These are phyloP conservation scores for Chaetoceros muelleri DNA, from an alignment of 108 stramenopile species.

Conservation along the genomic window DNA sequence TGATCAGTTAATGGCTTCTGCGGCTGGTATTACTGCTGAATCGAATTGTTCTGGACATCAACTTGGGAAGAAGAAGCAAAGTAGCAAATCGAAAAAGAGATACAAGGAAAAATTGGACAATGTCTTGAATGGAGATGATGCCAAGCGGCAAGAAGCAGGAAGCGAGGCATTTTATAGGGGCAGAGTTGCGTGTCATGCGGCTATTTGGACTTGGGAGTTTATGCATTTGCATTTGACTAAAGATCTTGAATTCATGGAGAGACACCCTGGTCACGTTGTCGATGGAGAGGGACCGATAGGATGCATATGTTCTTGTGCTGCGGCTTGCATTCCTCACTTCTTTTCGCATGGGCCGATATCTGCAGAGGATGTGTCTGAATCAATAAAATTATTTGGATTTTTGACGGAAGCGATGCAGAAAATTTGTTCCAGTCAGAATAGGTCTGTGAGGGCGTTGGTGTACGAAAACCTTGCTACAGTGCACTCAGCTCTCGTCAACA, in stretches of 20 bases:
- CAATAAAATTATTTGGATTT: constrained; percentile 19
- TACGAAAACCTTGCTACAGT: constrained; percentile 55
- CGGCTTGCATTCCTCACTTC: constrained; percentile 47
- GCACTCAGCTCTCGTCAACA: constrained; percentile 27
- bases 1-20: constrained; percentile 44
- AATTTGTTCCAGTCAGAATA: constrained; percentile 31
- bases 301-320: constrained; percentile 40
- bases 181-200: constrained; percentile 42
- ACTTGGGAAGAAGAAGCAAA: constrained; percentile 38
- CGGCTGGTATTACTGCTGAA: constrained; percentile 29
- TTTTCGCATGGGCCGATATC: constrained; percentile 15
- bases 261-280: constrained; percentile 13
- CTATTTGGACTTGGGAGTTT: constrained; percentile 25
- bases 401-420: constrained; percentile 26
- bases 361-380: constrained; percentile 12
- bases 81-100: constrained; percentile 56
- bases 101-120: constrained; percentile 40
- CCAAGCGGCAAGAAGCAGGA: constrained; percentile 20
- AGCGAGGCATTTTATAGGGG: constrained; percentile 47
- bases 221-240: constrained; percentile 7
- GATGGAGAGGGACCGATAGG: constrained; percentile 40
- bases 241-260: not conserved
- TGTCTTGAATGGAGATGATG: constrained; percentile 19
- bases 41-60: constrained; percentile 24
- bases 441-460: constrained; percentile 46